Percentiles rank a stretch among this genome's conserved stretches.
Evolutionary conservation across 306 rosid species (phyloP).

Genomic region (peach (Prunus persica)): Prunus_persica_NCBIv2 NC_034016.1:21772001-21772500

Average conservation of each 20-base stretch:
- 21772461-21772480: conserved; percentile 16
- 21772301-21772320: conserved; percentile 23
- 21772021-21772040: conserved; percentile 66
- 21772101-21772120: conserved; percentile 41
- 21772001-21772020: conserved; percentile 76
- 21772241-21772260: conserved; percentile 58
- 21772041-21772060: conserved; percentile 52
- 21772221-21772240: conserved; percentile 62
- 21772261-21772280: conserved; percentile 69
- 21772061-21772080: conserved; percentile 32
- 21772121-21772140: neutral
- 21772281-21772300: conserved; percentile 23
- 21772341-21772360: neutral
- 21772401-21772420: conserved; percentile 12
- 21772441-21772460: conserved; percentile 27
- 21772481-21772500: neutral
- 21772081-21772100: conserved; percentile 29
- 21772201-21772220: conserved; percentile 58
- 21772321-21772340: neutral
- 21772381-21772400: conserved; percentile 41
- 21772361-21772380: conserved; percentile 16
- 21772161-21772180: neutral
- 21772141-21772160: neutral
- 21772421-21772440: conserved; percentile 6
- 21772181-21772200: conserved; percentile 19